A percentile compares a stretch with the other conserved stretches of the same genome.
phyloP scores from a whole-genome alignment of 192 early-diverging fungal species.

The Coemansia sp. region DNA sequence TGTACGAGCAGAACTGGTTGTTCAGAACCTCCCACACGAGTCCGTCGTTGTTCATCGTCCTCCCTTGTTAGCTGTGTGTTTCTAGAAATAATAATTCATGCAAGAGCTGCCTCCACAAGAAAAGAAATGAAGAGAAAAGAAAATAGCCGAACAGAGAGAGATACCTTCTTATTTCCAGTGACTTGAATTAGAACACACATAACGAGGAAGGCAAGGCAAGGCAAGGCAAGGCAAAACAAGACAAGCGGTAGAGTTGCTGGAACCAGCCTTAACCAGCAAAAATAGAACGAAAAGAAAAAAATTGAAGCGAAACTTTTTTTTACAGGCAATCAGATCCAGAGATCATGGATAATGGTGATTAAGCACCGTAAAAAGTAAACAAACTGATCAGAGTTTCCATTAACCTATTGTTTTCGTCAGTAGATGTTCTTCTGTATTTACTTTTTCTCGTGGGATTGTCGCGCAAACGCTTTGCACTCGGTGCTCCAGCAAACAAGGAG shows the following conservation, averaged over 20 bases:
- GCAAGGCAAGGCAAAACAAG: not conserved
- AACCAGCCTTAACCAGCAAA: not conserved
- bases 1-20: slow-evolving; percentile 97
- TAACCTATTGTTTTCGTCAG: not conserved
- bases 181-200: not conserved
- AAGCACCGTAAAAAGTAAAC: not conserved
- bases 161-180: not conserved
- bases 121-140: not conserved
- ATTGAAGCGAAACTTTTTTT: slow-evolving; percentile 11
- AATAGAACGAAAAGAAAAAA: not conserved
- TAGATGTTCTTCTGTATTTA: no score
- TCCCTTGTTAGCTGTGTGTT: not conserved
- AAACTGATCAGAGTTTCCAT: not conserved
- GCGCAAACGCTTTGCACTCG: not conserved
- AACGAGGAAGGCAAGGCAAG: not conserved
- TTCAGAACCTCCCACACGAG: slow-evolving; percentile 96
- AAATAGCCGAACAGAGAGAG: not conserved
- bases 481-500: no score
- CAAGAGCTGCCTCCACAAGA: no score
- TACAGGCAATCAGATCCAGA: not conserved
- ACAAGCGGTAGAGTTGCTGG: no score
- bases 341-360: slow-evolving; percentile 1
- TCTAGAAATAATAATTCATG: no score
- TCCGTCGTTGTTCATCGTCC: slow-evolving; percentile 64
- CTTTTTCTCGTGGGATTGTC: no score